These are phyloP conservation scores for Arabis alpina DNA, from an alignment of 345 rosid species.

Conservation along the genomic window DNA sequence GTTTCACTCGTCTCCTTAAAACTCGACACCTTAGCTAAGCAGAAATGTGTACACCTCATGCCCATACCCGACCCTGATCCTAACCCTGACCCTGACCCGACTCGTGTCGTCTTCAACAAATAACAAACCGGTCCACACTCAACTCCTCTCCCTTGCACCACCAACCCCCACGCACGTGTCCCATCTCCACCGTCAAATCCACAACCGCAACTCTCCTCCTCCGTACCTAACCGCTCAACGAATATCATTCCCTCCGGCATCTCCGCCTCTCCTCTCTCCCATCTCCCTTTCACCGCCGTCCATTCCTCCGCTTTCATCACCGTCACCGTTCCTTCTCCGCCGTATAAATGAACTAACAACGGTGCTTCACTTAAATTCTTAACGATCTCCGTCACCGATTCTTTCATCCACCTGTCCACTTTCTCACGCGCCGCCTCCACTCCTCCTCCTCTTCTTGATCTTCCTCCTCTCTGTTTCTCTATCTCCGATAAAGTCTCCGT, in stretches of 20 bases:
- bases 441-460: slow-evolving; percentile 9
- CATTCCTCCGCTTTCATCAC: slow-evolving; percentile 47
- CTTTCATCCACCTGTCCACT: slow-evolving; percentile 44
- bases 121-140: slow-evolving; percentile 65
- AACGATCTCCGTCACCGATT: slow-evolving; percentile 43
- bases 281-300: slow-evolving; percentile 35
- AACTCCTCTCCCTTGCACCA: slow-evolving; percentile 72
- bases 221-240: slow-evolving; percentile 37
- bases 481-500: slow-evolving; percentile 32
- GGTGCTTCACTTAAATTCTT: slow-evolving; percentile 39
- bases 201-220: slow-evolving; percentile 54
- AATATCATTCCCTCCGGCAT: slow-evolving; percentile 45
- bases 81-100: slow-evolving; percentile 44
- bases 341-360: slow-evolving; percentile 34
- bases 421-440: slow-evolving; percentile 39
- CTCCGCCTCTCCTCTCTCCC: slow-evolving; percentile 47
- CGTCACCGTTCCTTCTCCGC: slow-evolving; percentile 34
- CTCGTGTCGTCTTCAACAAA: slow-evolving; percentile 67
- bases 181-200: slow-evolving; percentile 48
- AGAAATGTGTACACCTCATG: slow-evolving; percentile 64
- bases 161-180: slow-evolving; percentile 74
- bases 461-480: slow-evolving; percentile 35
- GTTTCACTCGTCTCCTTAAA: slow-evolving; percentile 57
- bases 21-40: slow-evolving; percentile 63
- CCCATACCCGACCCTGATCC: slow-evolving; percentile 55